A percentile compares a stretch with the other conserved stretches of the same genome.
Conservation (phyloP, 2,329 filamentous ascomycete species). For the Tolypocladium amazonense region DNA sequence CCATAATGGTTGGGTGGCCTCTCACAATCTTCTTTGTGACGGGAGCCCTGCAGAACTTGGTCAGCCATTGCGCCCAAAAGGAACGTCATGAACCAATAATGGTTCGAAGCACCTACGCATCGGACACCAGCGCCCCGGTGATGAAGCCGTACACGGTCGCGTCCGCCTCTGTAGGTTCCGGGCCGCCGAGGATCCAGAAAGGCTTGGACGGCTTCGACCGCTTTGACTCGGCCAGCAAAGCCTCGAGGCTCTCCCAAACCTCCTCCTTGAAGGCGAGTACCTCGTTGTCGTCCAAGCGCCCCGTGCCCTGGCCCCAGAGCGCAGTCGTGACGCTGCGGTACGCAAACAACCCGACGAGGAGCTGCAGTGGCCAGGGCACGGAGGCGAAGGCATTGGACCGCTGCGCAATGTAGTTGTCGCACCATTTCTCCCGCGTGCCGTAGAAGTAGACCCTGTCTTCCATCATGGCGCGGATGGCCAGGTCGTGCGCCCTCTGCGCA, state of each 20-base stretch:
- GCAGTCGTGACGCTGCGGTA: constrained; percentile 30
- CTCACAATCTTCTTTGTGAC: constrained; percentile 32
- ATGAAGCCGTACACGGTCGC: constrained; percentile 45
- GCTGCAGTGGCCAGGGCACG: constrained; percentile 39
- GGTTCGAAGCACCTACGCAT: constrained; percentile 33
- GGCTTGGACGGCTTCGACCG: constrained; percentile 16
- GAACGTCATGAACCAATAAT: background rate
- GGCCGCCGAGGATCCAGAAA: constrained; percentile 48
- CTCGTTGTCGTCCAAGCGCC: constrained; percentile 39
- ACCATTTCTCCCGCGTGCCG: constrained; percentile 44
- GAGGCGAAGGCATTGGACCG: constrained; percentile 36
- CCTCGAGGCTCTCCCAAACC: constrained; percentile 42
- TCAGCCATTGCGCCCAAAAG: background rate
- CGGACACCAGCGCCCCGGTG: constrained; percentile 36
- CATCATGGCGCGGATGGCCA: constrained; percentile 41
- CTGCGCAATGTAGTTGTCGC: constrained; percentile 49
- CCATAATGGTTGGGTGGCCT: constrained; percentile 35
- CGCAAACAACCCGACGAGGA: constrained; percentile 38
- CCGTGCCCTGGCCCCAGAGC: constrained; percentile 47
- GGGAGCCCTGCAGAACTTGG: constrained; percentile 16
- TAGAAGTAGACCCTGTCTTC: constrained; percentile 51
- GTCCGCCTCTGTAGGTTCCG: constrained; percentile 46
- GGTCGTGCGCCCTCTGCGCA: constrained; percentile 32
- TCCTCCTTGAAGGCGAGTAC: constrained; percentile 32
- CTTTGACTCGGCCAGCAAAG: constrained; percentile 28